These are phyloP conservation scores for Petunia secreta DNA, from an alignment of 257 asterid species.

Conservation along the genomic window DNA sequence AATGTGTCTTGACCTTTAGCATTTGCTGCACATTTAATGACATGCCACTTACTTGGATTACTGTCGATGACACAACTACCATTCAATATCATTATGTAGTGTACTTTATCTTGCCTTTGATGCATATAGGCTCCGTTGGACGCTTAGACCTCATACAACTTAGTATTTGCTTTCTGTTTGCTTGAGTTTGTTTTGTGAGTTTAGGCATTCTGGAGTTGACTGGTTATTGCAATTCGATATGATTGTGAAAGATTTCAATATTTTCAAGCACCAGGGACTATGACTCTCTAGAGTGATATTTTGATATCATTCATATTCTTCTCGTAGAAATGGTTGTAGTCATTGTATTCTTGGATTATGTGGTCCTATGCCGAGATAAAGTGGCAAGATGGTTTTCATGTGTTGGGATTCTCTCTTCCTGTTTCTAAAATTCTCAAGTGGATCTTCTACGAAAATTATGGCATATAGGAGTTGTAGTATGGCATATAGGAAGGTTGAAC, in stretches of 20 bases:
- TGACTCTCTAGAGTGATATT: not conserved
- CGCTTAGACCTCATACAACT: not conserved
- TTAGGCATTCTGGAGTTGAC: not conserved
- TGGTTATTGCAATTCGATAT: not conserved
- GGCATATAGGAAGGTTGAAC: not conserved
- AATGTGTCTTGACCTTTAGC: not conserved
- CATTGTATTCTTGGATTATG: not conserved
- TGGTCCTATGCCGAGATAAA: not conserved
- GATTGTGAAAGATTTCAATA: not conserved
- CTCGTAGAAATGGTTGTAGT: not conserved
- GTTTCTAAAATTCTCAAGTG: constrained; percentile 1
- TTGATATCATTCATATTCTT: not conserved
- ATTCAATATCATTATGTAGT: not conserved
- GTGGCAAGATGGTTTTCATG: not conserved
- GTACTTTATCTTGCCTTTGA: not conserved
- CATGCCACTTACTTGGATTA: not conserved
- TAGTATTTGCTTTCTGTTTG: not conserved
- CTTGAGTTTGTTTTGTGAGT: not conserved
- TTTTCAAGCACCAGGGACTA: not conserved
- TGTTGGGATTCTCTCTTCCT: constrained; percentile 19
- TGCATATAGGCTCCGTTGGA: not conserved
- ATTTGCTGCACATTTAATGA: not conserved
- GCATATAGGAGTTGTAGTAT: not conserved
- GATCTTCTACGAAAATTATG: constrained; percentile 7
- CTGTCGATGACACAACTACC: not conserved